These are phyloP conservation scores for Leishmania martiniquensis DNA, from an alignment of 208 protist genomes.

Conservation along the genomic window DNA sequence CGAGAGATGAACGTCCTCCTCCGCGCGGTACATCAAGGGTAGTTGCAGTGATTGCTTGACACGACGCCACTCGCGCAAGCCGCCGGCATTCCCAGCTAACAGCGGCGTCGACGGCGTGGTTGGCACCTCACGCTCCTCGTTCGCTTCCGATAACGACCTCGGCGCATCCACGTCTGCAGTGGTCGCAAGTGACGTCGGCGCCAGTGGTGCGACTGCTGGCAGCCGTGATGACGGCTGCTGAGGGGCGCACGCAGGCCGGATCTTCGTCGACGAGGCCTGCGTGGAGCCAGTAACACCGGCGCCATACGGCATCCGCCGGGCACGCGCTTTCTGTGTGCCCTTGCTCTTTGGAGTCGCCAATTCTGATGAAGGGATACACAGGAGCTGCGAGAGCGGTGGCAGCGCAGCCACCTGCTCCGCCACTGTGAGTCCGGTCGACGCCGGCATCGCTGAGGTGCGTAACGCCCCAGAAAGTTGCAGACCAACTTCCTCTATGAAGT, in stretches of 20 bases:
- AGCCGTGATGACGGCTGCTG: background rate
- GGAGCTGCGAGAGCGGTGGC: slow-evolving; percentile 31
- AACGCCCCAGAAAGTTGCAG: background rate
- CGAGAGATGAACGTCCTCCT: slow-evolving; percentile 45
- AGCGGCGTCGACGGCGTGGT: background rate
- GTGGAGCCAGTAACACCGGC: background rate
- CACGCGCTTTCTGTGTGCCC: background rate
- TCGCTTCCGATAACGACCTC: too few relatives aligned
- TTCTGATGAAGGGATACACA: slow-evolving; percentile 18
- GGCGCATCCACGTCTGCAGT: background rate
- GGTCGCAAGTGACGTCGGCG: background rate
- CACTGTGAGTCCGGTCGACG: slow-evolving; percentile 20
- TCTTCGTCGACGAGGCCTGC: background rate
- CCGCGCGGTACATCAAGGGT: slow-evolving; percentile 59
- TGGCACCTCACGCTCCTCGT: background rate
- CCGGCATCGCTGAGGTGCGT: background rate
- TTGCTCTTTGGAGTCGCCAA: background rate
- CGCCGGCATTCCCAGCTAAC: background rate
- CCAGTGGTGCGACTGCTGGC: background rate
- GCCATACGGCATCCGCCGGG: background rate
- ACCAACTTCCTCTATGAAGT: background rate
- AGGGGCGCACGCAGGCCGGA: background rate
- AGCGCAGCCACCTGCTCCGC: slow-evolving; percentile 45
- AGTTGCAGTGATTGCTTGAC: slow-evolving; percentile 60
- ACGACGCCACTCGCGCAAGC: slow-evolving; percentile 38